Evolutionary conservation across 345 rosid species (phyloP).

Genomic region (Acer saccharum): DNA sequence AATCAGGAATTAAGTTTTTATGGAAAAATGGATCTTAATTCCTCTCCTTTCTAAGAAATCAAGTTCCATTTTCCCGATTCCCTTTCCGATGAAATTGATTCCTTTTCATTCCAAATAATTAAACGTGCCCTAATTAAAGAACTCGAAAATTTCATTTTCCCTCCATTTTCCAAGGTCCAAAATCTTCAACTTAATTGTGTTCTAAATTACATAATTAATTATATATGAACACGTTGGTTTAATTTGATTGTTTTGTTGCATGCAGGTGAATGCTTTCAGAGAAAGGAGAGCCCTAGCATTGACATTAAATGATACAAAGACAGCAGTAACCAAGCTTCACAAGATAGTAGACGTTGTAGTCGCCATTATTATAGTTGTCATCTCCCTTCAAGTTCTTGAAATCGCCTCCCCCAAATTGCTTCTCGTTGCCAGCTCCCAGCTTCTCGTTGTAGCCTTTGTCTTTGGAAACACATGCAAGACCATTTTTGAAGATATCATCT

Average conservation of each 20-base stretch:
- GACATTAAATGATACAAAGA: conserved; percentile 87
- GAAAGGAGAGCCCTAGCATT: conserved; percentile 94
- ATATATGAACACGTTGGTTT: too few species aligned
- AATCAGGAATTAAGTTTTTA: too few species aligned
- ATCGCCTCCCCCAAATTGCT: conserved; percentile 75
- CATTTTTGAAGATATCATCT: conserved; percentile 79
- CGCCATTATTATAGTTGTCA: conserved; percentile 44
- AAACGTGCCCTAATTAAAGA: too few species aligned
- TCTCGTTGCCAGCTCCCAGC: conserved; percentile 69
- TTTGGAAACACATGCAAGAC: conserved; percentile 94
- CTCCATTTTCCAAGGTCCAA: background rate
- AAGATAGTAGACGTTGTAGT: conserved; percentile 59
- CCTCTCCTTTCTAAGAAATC: too few species aligned
- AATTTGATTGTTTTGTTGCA: conserved; percentile 2
- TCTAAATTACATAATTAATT: too few species aligned
- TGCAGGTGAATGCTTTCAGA: conserved; percentile 83
- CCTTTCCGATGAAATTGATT: too few species aligned
- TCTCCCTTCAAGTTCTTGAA: conserved; percentile 73
- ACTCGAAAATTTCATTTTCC: too few species aligned
- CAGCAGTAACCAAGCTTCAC: conserved; percentile 91
- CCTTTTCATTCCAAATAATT: too few species aligned
- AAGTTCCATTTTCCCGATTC: too few species aligned
- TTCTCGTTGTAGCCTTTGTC: conserved; percentile 75
- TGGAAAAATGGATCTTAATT: too few species aligned
- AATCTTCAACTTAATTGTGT: too few species aligned